phyloP scores from a whole-genome alignment of 176 grass and related monocot genomes.

The Bolboschoenus planiculmis region DNA sequence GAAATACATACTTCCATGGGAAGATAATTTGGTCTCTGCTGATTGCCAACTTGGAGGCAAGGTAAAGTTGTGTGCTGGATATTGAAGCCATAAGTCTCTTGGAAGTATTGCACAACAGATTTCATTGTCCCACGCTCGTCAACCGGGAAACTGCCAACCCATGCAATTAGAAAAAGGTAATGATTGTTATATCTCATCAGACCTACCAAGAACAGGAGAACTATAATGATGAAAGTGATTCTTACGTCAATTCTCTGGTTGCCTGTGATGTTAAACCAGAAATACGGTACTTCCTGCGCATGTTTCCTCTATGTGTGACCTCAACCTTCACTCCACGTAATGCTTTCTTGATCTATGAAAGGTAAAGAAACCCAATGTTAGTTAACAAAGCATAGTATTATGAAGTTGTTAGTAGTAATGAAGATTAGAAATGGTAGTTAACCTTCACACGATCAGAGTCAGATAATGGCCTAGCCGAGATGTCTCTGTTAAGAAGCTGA shows the following conservation, averaged over 20 bases:
- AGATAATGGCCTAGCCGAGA: slow-evolving; percentile 72
- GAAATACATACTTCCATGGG: slow-evolving; percentile 63
- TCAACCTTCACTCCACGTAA: slow-evolving; percentile 86
- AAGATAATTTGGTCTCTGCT: slow-evolving; percentile 86
- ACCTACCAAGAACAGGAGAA: background rate
- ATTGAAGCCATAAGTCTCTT: slow-evolving; percentile 82
- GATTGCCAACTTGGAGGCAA: slow-evolving; percentile 94
- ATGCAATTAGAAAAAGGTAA: background rate
- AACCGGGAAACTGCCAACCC: slow-evolving; percentile 52
- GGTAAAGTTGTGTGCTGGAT: slow-evolving; percentile 84
- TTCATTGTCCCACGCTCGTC: slow-evolving; percentile 88
- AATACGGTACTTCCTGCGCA: slow-evolving; percentile 92
- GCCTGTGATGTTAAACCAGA: slow-evolving; percentile 88
- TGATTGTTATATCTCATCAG: background rate
- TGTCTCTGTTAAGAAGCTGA: slow-evolving; percentile 86
- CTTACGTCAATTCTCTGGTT: slow-evolving; percentile 81
- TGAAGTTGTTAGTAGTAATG: background rate
- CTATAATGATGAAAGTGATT: background rate
- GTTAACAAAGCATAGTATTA: slow-evolving; percentile 17
- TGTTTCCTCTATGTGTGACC: slow-evolving; percentile 87
- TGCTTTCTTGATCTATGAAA: slow-evolving; percentile 76
- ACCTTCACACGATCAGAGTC: slow-evolving; percentile 95
- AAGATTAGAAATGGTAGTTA: background rate
- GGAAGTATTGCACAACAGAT: slow-evolving; percentile 89
- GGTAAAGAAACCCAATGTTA: background rate